These are phyloP conservation scores for Persicaria tinctoria DNA, from an alignment of 148 eudicot genomes.

Conservation along the genomic window DNA sequence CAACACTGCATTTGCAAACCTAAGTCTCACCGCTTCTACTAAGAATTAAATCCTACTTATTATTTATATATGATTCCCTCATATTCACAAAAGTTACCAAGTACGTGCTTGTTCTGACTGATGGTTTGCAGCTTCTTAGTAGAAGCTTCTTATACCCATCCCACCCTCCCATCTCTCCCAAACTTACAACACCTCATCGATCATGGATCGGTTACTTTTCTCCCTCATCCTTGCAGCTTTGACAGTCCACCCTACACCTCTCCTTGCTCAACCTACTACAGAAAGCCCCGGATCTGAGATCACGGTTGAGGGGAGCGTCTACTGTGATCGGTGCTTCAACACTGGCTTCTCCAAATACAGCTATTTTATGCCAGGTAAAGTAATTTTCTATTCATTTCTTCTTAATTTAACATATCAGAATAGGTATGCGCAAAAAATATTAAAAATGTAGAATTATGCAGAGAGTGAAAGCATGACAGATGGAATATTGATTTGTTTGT, in stretches of 20 bases:
- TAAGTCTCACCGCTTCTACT: conserved; percentile 6
- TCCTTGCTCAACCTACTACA: conserved; percentile 21
- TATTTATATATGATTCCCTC: background rate
- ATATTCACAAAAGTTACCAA: background rate
- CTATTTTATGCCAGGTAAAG: conserved; percentile 71
- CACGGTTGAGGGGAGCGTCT: conserved; percentile 59
- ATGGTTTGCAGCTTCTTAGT: background rate
- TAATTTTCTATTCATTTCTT: background rate
- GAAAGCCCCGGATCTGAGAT: conserved; percentile 29
- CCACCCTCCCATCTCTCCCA: conserved; percentile 8
- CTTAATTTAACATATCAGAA: background rate
- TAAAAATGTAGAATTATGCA: background rate
- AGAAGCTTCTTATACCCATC: conserved; percentile 23
- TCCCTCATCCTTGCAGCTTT: conserved; percentile 25
- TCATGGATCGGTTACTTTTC: conserved; percentile 27
- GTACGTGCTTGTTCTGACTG: conserved; percentile 5
- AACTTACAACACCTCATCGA: too few relatives aligned
- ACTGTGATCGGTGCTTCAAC: conserved; percentile 57
- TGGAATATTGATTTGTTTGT: background rate
- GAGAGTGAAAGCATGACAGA: background rate
- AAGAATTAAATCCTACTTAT: background rate
- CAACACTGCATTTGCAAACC: conserved; percentile 8
- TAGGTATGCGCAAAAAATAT: background rate
- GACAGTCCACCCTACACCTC: conserved; percentile 16
- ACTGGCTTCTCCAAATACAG: conserved; percentile 46